A percentile compares a stretch with the other conserved stretches of the same genome.
Evolutionary conservation across 768 basidiomycete species (phyloP).

Genomic region (Coprinopsis strossmayeri): DNA sequence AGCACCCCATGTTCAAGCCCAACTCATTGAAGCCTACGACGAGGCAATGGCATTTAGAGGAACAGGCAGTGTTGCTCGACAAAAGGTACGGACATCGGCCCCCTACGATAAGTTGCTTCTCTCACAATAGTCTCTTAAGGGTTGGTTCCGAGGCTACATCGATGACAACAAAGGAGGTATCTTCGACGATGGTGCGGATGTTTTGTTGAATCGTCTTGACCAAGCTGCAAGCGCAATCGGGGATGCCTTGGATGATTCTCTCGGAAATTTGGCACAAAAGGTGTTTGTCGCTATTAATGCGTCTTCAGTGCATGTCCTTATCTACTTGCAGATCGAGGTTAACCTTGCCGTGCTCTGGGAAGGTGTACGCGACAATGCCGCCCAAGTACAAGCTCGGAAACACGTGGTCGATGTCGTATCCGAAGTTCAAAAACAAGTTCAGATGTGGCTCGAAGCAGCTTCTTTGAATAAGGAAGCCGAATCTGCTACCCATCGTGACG

Average conservation of each 20-base stretch:
- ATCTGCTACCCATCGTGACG: slow-evolving; percentile 9
- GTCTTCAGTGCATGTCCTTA: background rate
- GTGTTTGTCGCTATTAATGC: slow-evolving; percentile 19
- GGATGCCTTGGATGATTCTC: slow-evolving; percentile 35
- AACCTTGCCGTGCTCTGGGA: slow-evolving; percentile 58
- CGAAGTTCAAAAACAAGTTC: slow-evolving; percentile 35
- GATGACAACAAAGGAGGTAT: slow-evolving; percentile 38
- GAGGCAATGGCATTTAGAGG: slow-evolving; percentile 50
- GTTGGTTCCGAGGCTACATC: slow-evolving; percentile 41
- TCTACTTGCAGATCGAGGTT: slow-evolving; percentile 24
- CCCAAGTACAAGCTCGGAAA: slow-evolving; percentile 33
- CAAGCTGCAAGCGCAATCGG: slow-evolving; percentile 45
- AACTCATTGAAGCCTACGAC: slow-evolving; percentile 46
- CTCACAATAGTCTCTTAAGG: slow-evolving; percentile 22
- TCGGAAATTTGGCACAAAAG: slow-evolving; percentile 50
- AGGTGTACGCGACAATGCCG: slow-evolving; percentile 39
- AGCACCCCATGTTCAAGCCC: slow-evolving; percentile 47
- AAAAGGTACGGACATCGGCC: slow-evolving; percentile 42
- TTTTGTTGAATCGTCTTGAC: slow-evolving; percentile 40
- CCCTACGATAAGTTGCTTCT: background rate
- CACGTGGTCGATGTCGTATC: slow-evolving; percentile 31
- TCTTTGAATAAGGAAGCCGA: slow-evolving; percentile 19
- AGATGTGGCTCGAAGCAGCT: slow-evolving; percentile 38
- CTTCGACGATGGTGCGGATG: slow-evolving; percentile 46
- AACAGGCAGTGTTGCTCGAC: slow-evolving; percentile 49